Conservation (phyloP, 2,329 filamentous ascomycete species). For the Ceratocystis cacaofunesta region DNA sequence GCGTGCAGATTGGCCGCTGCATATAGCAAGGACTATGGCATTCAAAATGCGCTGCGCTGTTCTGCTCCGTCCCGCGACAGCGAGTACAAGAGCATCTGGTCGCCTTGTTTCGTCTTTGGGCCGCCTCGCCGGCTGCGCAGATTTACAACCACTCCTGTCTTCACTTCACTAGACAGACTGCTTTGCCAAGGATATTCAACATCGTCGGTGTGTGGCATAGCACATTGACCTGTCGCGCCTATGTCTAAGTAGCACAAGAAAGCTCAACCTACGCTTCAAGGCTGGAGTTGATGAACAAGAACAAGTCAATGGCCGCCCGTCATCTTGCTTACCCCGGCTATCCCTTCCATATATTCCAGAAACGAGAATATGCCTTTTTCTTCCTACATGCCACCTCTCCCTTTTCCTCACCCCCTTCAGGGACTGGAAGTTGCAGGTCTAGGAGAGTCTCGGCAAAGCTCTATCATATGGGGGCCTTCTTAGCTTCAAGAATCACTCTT, state of each 20-base stretch:
- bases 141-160: not conserved
- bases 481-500: not conserved
- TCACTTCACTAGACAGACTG: not conserved
- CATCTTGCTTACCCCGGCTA: not conserved
- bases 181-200: not conserved
- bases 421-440: conserved; percentile 5
- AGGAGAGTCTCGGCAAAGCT: conserved; percentile 17
- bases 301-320: not conserved
- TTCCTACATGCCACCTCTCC: not conserved
- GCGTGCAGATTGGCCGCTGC: not conserved
- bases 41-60: not conserved
- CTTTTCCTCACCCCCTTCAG: not conserved
- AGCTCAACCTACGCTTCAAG: not conserved
- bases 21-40: not conserved
- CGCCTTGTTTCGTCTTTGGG: not conserved
- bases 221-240: not conserved
- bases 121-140: not conserved
- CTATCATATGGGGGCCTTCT: not conserved
- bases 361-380: conserved; percentile 8
- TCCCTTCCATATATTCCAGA: not conserved
- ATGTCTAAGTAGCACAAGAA: not conserved
- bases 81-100: not conserved
- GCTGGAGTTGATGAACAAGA: not conserved
- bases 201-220: not conserved
- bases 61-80: not conserved